Percentiles rank a stretch among this genome's conserved stretches.
Evolutionary conservation across 2,329 filamentous ascomycete species (phyloP).

Genomic region (Ophidiomyces ophidiicola): DNA sequence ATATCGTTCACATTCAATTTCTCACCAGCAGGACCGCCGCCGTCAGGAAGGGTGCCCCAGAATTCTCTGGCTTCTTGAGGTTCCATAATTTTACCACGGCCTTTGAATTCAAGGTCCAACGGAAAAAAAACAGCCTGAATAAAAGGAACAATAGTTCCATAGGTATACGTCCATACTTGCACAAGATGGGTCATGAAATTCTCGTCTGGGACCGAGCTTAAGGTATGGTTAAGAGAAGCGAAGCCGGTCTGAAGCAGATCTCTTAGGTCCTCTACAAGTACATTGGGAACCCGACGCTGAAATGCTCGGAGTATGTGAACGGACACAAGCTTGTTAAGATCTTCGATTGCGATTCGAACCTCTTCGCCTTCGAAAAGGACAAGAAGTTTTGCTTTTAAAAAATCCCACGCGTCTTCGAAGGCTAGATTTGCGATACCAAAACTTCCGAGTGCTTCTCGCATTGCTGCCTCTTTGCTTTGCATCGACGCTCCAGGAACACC

Average conservation of each 20-base stretch:
- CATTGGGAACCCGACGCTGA: slow-evolving; percentile 45
- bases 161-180: slow-evolving; percentile 87
- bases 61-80: slow-evolving; percentile 73
- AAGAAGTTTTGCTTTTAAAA: slow-evolving; percentile 50
- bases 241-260: slow-evolving; percentile 63
- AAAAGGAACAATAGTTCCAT: slow-evolving; percentile 80
- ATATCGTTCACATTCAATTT: slow-evolving; percentile 78
- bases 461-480: slow-evolving; percentile 24
- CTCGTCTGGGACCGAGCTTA: slow-evolving; percentile 69
- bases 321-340: slow-evolving; percentile 51
- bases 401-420: slow-evolving; percentile 53
- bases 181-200: slow-evolving; percentile 80
- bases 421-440: slow-evolving; percentile 60
- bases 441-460: slow-evolving; percentile 33
- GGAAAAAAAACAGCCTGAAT: slow-evolving; percentile 92
- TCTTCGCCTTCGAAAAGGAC: slow-evolving; percentile 55
- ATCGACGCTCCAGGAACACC: slow-evolving; percentile 20
- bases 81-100: slow-evolving; percentile 65
- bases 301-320: slow-evolving; percentile 53
- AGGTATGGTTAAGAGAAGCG: slow-evolving; percentile 67
- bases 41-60: slow-evolving; percentile 61
- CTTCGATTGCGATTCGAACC: slow-evolving; percentile 51
- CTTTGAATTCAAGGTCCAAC: slow-evolving; percentile 84
- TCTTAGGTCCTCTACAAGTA: slow-evolving; percentile 51
- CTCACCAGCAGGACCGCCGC: slow-evolving; percentile 31